phyloP scores from a whole-genome alignment of 768 basidiomycete genomes.

The Macrolepiota dolichaula region DNA sequence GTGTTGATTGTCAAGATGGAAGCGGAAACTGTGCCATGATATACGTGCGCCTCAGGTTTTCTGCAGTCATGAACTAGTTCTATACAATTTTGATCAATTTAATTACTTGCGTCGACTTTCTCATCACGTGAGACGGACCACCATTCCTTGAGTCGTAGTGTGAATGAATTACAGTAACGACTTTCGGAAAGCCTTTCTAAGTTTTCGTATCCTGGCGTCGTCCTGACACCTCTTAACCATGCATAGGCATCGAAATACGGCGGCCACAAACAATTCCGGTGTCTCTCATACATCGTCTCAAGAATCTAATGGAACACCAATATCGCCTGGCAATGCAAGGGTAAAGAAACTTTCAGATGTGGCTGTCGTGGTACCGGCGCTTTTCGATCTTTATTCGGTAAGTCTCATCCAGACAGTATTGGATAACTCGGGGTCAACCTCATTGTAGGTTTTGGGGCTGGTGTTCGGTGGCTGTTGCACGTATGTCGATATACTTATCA shows the following conservation, averaged over 20 bases:
- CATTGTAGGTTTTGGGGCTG: slow-evolving; percentile 34
- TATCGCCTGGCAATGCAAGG: not conserved
- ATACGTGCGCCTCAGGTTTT: slow-evolving; percentile 69
- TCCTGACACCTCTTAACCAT: not conserved
- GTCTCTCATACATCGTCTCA: not conserved
- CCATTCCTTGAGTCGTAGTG: not conserved
- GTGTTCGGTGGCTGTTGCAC: slow-evolving; percentile 85
- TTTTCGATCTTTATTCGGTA: slow-evolving; percentile 14
- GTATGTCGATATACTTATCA: slow-evolving; percentile 35
- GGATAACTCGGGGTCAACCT: not conserved
- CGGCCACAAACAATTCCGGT: no score
- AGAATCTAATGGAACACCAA: not conserved
- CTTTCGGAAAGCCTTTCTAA: not conserved
- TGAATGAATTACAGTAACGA: not conserved
- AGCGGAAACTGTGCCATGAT: slow-evolving; percentile 66
- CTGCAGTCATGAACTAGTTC: slow-evolving; percentile 38
- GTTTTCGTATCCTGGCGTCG: not conserved
- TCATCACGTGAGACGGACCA: not conserved
- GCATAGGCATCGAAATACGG: not conserved
- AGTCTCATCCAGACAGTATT: not conserved
- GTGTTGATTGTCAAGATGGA: slow-evolving; percentile 54
- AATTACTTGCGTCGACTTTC: not conserved
- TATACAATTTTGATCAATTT: not conserved
- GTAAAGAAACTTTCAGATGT: not conserved
- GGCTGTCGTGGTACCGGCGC: slow-evolving; percentile 12